Evolutionary conservation across 164 flowering plant species (phyloP).

Genomic region (Nymphaea colorata): DNA sequence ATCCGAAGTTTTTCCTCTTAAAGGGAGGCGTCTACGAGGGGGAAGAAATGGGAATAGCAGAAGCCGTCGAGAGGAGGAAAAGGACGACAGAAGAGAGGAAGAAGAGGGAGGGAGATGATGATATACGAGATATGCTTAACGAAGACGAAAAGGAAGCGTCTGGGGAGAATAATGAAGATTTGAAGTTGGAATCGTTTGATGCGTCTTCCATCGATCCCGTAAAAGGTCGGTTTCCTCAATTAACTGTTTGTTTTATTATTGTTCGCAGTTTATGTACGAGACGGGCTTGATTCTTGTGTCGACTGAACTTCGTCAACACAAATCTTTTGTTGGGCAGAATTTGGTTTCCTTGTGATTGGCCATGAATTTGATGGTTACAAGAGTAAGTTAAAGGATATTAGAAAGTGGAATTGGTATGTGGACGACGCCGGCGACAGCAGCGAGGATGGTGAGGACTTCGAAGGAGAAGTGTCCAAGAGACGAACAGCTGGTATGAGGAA

Average conservation of each 20-base stretch:
- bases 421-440: conserved; percentile 33
- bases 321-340: conserved; percentile 40
- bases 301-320: no score
- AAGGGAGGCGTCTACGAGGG: conserved; percentile 12
- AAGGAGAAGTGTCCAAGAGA: conserved; percentile 4
- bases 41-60: conserved; percentile 5
- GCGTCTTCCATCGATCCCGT: conserved; percentile 49
- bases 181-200: conserved; percentile 23
- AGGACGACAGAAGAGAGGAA: conserved; percentile 6
- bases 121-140: neutral
- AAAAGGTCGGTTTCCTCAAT: conserved; percentile 40
- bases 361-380: conserved; percentile 64
- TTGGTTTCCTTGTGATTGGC: conserved; percentile 74
- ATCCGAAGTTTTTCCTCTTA: conserved; percentile 43
- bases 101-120: neutral
- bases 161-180: conserved; percentile 4
- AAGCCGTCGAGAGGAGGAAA: conserved; percentile 12
- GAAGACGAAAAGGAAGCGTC: conserved; percentile 9
- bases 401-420: conserved; percentile 74
- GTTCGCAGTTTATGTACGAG: no score
- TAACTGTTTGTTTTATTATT: neutral
- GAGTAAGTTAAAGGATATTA: conserved; percentile 35
- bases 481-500: conserved; percentile 16
- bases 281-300: no score
- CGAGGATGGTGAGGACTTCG: conserved; percentile 30